A percentile compares a stretch with the other conserved stretches of the same genome.
These are phyloP conservation scores for Rubia yunnanensis DNA, from an alignment of 257 asterid species.

Conservation along the genomic window DNA sequence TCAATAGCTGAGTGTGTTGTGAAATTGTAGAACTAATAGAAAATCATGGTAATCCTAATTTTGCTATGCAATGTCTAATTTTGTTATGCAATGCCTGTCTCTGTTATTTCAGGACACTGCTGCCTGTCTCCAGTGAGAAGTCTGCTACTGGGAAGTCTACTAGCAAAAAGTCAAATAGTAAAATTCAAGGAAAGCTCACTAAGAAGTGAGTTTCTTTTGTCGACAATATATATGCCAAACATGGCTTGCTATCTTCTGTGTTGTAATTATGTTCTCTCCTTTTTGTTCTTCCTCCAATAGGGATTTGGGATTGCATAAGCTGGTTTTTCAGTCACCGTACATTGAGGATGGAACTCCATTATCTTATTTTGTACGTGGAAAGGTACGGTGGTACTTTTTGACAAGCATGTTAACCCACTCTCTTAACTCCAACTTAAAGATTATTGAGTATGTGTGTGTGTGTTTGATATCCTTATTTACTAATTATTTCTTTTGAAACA, in stretches of 20 bases:
- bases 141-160: conserved; percentile 24
- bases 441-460: not conserved
- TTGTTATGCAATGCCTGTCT: not conserved
- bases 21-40: not conserved
- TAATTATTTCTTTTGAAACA: conserved; percentile 29
- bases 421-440: not conserved
- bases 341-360: conserved; percentile 74
- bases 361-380: conserved; percentile 52
- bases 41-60: not conserved
- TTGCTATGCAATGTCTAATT: not conserved
- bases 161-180: conserved; percentile 28
- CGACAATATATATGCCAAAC: not conserved
- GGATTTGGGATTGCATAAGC: conserved; percentile 74
- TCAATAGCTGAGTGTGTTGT: not conserved
- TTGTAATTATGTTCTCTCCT: not conserved
- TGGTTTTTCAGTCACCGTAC: conserved; percentile 44
- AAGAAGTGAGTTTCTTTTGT: conserved; percentile 47
- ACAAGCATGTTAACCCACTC: not conserved
- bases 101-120: conserved; percentile 37
- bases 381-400: conserved; percentile 35
- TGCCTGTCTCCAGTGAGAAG: conserved; percentile 26
- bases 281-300: conserved; percentile 26
- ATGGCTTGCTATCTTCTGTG: not conserved
- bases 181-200: conserved; percentile 61
- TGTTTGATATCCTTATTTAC: conserved; percentile 8